phyloP scores from a whole-genome alignment of 805 yeast species.

The Starmerella sp. region DNA sequence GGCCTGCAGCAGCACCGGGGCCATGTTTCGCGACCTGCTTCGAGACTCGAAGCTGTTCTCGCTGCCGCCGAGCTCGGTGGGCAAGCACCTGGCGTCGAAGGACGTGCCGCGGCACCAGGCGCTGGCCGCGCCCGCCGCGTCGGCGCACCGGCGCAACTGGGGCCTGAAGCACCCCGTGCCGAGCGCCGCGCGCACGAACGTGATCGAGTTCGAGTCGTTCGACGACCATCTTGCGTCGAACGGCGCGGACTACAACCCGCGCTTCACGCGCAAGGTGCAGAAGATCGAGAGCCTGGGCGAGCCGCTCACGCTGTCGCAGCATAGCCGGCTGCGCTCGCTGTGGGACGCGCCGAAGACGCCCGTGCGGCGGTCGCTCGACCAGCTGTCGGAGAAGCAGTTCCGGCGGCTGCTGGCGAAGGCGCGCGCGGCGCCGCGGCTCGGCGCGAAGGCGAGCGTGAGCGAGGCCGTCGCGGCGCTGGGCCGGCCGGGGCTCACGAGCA shows the following conservation, averaged over 20 bases:
- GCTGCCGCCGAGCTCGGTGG: slow-evolving; percentile 21
- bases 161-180: slow-evolving; percentile 27
- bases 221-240: slow-evolving; percentile 26
- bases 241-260: slow-evolving; percentile 24
- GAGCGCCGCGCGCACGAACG: slow-evolving; percentile 22
- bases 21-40: slow-evolving; percentile 9
- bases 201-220: slow-evolving; percentile 22
- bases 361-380: slow-evolving; percentile 16
- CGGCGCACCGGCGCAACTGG: slow-evolving; percentile 29
- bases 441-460: slow-evolving; percentile 9
- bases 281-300: slow-evolving; percentile 26
- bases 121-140: slow-evolving; percentile 26
- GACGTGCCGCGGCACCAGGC: slow-evolving; percentile 26
- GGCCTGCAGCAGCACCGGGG: neutral
- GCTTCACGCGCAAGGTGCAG: slow-evolving; percentile 23
- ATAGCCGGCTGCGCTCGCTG: slow-evolving; percentile 16
- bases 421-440: slow-evolving; percentile 38
- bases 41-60: slow-evolving; percentile 24
- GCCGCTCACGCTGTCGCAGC: slow-evolving; percentile 17
- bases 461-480: neutral
- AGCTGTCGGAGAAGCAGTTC: slow-evolving; percentile 15
- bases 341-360: slow-evolving; percentile 10
- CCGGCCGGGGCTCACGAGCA: neutral
- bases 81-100: slow-evolving; percentile 11
- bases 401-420: slow-evolving; percentile 37